Evolutionary conservation across 2,329 filamentous ascomycete genomes (phyloP).

Genomic region (Penicillium sp.): DNA sequence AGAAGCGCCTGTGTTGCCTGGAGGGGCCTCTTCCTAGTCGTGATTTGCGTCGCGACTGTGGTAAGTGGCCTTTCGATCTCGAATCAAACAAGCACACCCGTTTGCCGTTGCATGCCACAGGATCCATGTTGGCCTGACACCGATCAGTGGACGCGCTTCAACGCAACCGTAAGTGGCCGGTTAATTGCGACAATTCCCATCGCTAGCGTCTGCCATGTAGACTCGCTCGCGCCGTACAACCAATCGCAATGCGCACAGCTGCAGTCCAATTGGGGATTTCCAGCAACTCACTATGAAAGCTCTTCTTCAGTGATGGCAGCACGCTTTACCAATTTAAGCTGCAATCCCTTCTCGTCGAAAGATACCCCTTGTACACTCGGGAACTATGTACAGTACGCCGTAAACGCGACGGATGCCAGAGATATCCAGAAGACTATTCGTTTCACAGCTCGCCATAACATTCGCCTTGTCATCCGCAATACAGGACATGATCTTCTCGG

Average conservation of each 20-base stretch:
- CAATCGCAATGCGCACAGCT: neutral
- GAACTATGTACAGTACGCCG: slow-evolving; percentile 9
- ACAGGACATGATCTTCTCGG: slow-evolving; percentile 48
- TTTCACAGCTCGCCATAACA: slow-evolving; percentile 18
- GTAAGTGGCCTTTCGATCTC: neutral
- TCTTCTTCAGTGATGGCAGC: neutral
- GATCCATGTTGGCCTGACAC: slow-evolving; percentile 14
- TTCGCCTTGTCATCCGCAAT: slow-evolving; percentile 39
- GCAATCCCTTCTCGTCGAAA: slow-evolving; percentile 1
- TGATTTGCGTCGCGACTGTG: neutral
- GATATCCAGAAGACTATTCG: slow-evolving; percentile 6
- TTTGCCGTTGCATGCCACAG: slow-evolving; percentile 11
- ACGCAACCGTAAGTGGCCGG: slow-evolving; percentile 6
- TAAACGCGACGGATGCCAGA: slow-evolving; percentile 9
- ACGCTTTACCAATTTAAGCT: neutral
- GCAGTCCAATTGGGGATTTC: neutral
- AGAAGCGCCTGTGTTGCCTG: neutral
- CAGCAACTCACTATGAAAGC: neutral
- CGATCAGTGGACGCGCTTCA: slow-evolving; percentile 6
- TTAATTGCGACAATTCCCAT: slow-evolving; percentile 11
- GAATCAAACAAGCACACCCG: neutral
- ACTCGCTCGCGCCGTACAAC: neutral
- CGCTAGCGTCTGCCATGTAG: slow-evolving; percentile 9
- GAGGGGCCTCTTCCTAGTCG: neutral
- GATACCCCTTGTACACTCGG: slow-evolving; percentile 12